Evolutionary conservation across 2,329 filamentous ascomycete species (phyloP).

Genomic region (Sordariomycetes sp.): DNA sequence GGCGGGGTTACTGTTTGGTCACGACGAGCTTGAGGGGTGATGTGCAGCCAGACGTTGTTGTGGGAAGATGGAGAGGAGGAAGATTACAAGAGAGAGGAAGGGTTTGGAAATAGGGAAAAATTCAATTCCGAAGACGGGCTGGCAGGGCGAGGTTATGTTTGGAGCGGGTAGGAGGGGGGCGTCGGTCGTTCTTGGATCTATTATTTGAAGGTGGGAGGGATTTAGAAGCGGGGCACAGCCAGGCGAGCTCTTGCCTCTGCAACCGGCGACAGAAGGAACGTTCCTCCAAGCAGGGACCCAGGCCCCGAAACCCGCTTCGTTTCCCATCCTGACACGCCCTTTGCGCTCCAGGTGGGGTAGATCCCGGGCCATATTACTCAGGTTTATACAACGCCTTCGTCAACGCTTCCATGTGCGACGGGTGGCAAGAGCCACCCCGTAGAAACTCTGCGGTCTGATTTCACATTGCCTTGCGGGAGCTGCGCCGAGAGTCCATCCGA

Average conservation of each 20-base stretch:
- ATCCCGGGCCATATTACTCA: not conserved
- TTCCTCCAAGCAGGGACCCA: not conserved
- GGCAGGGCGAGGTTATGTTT: not conserved
- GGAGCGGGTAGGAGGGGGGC: slow-evolving; percentile 1
- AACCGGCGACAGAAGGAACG: not conserved
- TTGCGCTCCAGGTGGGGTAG: slow-evolving; percentile 3
- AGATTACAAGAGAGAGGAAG: slow-evolving; percentile 7
- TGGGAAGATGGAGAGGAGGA: slow-evolving; percentile 10
- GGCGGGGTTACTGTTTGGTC: not conserved
- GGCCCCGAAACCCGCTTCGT: not conserved
- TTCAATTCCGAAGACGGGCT: not conserved
- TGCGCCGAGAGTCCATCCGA: too few species aligned
- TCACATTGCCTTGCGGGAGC: not conserved
- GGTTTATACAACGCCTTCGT: not conserved
- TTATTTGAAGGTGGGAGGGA: not conserved
- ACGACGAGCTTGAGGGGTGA: not conserved
- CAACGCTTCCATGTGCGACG: not conserved
- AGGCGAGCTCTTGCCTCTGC: not conserved
- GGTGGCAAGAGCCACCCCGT: not conserved
- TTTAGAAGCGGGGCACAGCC: not conserved
- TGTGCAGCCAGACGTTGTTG: slow-evolving; percentile 10
- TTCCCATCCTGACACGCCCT: slow-evolving; percentile 3
- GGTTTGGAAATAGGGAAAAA: not conserved
- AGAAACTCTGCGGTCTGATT: not conserved
- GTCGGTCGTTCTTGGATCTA: slow-evolving; percentile 1